A percentile compares a stretch with the other conserved stretches of the same genome.
Conservation (phyloP, 345 rosid species). For the Brassica nigra region DNA sequence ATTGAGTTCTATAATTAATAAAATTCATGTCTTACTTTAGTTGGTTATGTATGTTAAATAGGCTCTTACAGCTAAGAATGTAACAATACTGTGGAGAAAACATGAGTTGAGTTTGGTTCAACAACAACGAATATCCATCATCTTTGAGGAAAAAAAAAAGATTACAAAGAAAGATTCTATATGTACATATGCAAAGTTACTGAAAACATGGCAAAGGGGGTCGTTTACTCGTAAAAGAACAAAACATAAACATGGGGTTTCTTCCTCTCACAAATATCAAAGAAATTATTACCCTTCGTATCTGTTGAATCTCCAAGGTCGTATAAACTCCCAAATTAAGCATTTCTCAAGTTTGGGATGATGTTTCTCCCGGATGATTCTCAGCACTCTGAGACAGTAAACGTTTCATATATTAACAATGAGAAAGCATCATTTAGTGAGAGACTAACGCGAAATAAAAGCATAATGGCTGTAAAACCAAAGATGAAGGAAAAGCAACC, state of each 20-base stretch:
- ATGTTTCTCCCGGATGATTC: constrained; percentile 32
- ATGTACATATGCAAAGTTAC: constrained; percentile 25
- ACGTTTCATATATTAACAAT: constrained; percentile 5
- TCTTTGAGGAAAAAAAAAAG: neutral
- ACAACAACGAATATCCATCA: neutral
- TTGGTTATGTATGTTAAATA: neutral
- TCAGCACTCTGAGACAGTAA: constrained; percentile 20
- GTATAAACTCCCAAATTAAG: neutral
- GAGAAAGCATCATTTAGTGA: neutral
- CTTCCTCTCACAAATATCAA: neutral
- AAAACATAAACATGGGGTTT: constrained; percentile 11
- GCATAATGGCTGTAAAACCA: neutral
- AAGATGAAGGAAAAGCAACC: constrained; percentile 6
- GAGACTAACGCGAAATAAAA: neutral
- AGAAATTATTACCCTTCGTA: neutral
- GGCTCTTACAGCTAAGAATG: neutral
- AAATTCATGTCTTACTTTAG: neutral
- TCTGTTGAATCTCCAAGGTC: neutral
- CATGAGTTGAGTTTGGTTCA: neutral
- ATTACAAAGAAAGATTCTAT: constrained; percentile 21
- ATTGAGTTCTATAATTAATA: neutral
- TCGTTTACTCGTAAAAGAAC: neutral
- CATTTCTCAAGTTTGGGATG: neutral
- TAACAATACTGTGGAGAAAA: neutral
- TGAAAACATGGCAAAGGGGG: neutral